A percentile compares a stretch with the other conserved stretches of the same genome.
phyloP scores from a whole-genome alignment of 495 filamentous ascomycete species.

The Hyaloscypha variabilis region DNA sequence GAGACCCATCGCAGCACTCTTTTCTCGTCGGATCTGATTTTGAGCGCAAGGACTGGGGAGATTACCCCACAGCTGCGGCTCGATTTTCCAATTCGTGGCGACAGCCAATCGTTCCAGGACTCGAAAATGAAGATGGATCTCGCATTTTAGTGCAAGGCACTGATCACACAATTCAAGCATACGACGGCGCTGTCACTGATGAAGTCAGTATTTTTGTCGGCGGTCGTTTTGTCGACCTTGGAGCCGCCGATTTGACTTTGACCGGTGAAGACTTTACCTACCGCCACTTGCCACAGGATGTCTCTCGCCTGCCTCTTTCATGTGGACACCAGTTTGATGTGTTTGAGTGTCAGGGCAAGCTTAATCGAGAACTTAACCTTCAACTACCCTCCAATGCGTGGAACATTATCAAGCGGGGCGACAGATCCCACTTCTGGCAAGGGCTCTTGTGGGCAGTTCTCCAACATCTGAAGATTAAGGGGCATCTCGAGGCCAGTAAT shows the following conservation, averaged over 20 bases:
- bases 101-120: not conserved
- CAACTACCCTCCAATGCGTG: not conserved
- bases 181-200: not conserved
- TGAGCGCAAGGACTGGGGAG: conserved; percentile 51
- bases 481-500: conserved; percentile 9
- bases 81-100: conserved; percentile 33
- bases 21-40: conserved; percentile 67
- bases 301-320: not conserved
- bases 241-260: too few species aligned
- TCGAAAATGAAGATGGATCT: not conserved
- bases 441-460: conserved; percentile 41
- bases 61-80: conserved; percentile 50
- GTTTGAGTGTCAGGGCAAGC: not conserved
- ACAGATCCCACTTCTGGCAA: not conserved
- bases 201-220: not conserved
- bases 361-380: too few species aligned
- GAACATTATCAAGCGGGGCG: not conserved
- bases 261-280: not conserved
- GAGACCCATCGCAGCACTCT: conserved; percentile 49
- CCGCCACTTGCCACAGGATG: not conserved
- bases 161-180: not conserved
- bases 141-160: not conserved
- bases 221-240: not conserved
- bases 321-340: not conserved
- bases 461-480: conserved; percentile 20